Base-by-base conservation (phyloP, 257 asterid species). In the Scutellaria barbata region DNA sequence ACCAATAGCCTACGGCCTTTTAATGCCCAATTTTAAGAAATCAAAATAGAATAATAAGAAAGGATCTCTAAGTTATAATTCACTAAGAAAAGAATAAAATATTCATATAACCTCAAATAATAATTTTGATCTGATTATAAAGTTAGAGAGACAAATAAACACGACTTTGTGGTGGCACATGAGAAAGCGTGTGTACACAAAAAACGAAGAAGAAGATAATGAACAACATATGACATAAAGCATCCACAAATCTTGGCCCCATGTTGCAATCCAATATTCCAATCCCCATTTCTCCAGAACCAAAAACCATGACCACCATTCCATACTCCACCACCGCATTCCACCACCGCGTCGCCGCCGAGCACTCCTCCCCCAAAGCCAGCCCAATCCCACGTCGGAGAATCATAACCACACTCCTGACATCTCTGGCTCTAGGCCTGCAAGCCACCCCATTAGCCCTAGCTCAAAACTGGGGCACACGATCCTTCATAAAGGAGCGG, bases 381-480 rank as follows among this genome's bases (percentile, higher is more conserved):
- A 73, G 20, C 3, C 68, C 61, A 12, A 20, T 50, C 65, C 74
- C 62, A 43, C 68, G 83, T 12, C 72, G 94, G 37, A 84, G 77
- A 71, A 16, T 88, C 46, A 4, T 89, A 8, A 79, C 84, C 62
- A 75, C 93, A 1, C 11, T 89, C 52, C 45, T 85, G 0, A 55
- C 84, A 30, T 81, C 95, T 9, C 17, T 81, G 22, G 82, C 83
- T 37, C 25, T 83, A 56, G 82, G 76, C 75, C 81, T 82, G 0
- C 82, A 77, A 52, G 69, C 74, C 41, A 71, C 76, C 1, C 88
- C 89, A 51, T 35, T 5, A 30, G 90, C 95, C 5, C 45, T 78
- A 8, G 92, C 96, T 3, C 81, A 87, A 55, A 90, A 84, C 10
- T 90, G 95, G 96, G 96, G 96, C 10, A 82, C 83, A 0, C 88